Evolutionary conservation across 1,139 yeast genomes (phyloP).

Genomic region (Lodderomyces jiufengensis): DNA sequence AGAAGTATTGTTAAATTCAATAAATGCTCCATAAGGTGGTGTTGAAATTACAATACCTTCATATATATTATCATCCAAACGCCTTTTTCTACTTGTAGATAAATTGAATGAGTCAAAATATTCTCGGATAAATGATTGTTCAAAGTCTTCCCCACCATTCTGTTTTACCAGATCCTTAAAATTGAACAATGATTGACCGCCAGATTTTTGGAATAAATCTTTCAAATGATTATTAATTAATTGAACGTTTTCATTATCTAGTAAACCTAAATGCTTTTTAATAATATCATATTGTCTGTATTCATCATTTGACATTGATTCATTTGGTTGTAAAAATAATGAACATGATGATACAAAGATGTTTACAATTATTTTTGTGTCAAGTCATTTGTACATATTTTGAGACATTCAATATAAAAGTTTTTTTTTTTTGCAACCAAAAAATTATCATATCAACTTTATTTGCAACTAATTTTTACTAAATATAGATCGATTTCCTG

Average conservation of each 20-base stretch:
- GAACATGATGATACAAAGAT: no score
- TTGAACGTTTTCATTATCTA: slow-evolving; percentile 38
- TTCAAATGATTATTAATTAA: slow-evolving; percentile 54
- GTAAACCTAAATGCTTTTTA: slow-evolving; percentile 5
- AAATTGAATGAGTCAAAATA: slow-evolving; percentile 22
- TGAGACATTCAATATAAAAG: no score
- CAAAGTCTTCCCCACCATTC: slow-evolving; percentile 65
- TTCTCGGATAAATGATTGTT: slow-evolving; percentile 39
- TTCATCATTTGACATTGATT: background rate
- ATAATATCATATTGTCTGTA: slow-evolving; percentile 4
- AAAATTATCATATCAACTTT: no score
- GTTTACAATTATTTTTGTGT: no score
- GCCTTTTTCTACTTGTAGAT: background rate
- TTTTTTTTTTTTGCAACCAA: no score
- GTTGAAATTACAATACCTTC: slow-evolving; percentile 3
- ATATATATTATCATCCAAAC: background rate
- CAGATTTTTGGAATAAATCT: slow-evolving; percentile 38
- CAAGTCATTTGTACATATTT: no score
- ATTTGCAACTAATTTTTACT: no score
- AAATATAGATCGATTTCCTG: no score
- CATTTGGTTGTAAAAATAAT: no score
- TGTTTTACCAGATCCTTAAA: slow-evolving; percentile 45
- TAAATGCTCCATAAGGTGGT: slow-evolving; percentile 74
- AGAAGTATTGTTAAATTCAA: slow-evolving; percentile 30
- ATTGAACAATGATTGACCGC: slow-evolving; percentile 15